phyloP scores from a whole-genome alignment of 768 basidiomycete genomes.

The Phylloporus sp. region DNA sequence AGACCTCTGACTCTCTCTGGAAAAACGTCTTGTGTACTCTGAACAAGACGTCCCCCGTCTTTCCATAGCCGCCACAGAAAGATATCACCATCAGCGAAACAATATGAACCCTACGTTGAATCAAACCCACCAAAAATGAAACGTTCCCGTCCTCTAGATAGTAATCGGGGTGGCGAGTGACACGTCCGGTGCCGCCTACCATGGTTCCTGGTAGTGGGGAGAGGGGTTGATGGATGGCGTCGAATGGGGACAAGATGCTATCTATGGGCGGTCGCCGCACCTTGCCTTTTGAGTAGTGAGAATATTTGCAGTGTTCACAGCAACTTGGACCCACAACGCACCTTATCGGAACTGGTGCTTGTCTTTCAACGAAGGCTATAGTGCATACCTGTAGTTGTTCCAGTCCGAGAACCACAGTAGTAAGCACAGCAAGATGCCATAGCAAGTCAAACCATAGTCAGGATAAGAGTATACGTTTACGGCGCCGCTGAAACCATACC shows the following conservation, averaged over 20 bases:
- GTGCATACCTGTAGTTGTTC: neutral
- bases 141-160: constrained; percentile 10
- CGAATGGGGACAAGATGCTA: constrained; percentile 6
- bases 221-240: neutral
- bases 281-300: neutral
- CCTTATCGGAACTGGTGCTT: constrained; percentile 7
- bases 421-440: no score
- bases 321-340: constrained; percentile 20
- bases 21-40: constrained; percentile 58
- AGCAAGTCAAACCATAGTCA: no score
- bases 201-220: constrained; percentile 3
- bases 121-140: no score
- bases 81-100: constrained; percentile 2
- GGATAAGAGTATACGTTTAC: no score
- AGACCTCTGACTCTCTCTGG: constrained; percentile 49
- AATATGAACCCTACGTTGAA: neutral
- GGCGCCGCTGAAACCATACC: no score
- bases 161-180: neutral
- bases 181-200: constrained; percentile 11
- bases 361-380: constrained; percentile 8
- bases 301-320: constrained; percentile 9
- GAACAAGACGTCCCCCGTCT: constrained; percentile 53
- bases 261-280: constrained; percentile 13
- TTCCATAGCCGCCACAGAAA: constrained; percentile 4
- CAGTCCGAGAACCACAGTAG: neutral